phyloP scores from a whole-genome alignment of 805 yeast species.

The Candida michaelii region DNA sequence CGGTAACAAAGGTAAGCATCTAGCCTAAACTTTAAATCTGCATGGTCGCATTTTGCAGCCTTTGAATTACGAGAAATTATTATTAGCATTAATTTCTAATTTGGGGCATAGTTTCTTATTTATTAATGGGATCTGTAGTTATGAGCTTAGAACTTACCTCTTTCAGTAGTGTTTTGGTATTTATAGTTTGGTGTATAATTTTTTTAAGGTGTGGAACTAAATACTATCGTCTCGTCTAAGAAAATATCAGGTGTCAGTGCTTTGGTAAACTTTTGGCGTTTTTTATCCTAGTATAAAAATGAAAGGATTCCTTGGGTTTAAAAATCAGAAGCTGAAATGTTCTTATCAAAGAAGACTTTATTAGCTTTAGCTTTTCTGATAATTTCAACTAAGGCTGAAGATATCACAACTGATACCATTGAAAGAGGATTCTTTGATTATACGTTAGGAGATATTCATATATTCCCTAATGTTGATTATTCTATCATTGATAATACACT shows the following conservation, averaged over 20 bases:
- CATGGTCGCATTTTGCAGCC: neutral
- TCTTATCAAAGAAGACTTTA: constrained; percentile 1
- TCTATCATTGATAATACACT: constrained; percentile 25
- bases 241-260: no score
- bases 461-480: constrained; percentile 24
- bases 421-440: constrained; percentile 18
- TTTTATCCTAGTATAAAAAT: no score
- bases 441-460: constrained; percentile 19
- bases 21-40: neutral
- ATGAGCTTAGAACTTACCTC: no score
- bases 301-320: neutral
- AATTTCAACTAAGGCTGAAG: constrained; percentile 9
- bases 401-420: constrained; percentile 18
- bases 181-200: no score
- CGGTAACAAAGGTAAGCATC: neutral
- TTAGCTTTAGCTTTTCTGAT: neutral
- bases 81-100: no score
- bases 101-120: no score
- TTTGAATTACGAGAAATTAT: neutral
- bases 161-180: no score
- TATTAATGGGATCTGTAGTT: no score
- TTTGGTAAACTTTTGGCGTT: no score
- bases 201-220: no score
- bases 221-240: no score
- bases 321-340: neutral